Base-by-base conservation (phyloP, 2,329 filamentous ascomycete species). In the Kalmusia sp. region DNA sequence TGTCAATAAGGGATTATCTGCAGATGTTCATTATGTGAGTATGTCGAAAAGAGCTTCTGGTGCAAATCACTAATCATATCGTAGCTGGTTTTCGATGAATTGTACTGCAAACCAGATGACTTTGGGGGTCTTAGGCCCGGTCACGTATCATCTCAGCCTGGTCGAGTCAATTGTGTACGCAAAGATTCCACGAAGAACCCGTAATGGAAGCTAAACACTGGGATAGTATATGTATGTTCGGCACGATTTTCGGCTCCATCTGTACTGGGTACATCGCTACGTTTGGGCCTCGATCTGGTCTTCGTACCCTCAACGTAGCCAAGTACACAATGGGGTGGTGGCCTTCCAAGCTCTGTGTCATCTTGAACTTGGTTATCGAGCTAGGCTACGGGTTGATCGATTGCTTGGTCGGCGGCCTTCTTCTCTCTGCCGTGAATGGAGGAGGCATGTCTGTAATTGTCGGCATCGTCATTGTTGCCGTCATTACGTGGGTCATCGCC, bases 301-400 rank as follows among this genome's bases (percentile, higher is more conserved):
- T 62, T 2, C 54, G 57, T 7, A 60, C 55, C 3, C 41, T 65
- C 14, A 81, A 83, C 30, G 62, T 67, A 7, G 64, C 61, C 1
- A 78, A 84, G 17, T 87, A 84, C 62, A 76, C 80, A 4, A 87
- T 87, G 82, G 84, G 85, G 11, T 87, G 82, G 80, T 87, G 80
- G 76, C 84, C 84, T 2, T 80, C 80, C 45, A 87, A 87, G 68
- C 69, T 88, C n/a, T 80, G 85, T 41, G 64, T 63, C 70, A 78
- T 53, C 30, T 65, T 85, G 52, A 85, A 85, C 59, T 68, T 85
- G 15, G 76, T 84, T 14, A 77, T 84, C 40, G 79, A 84, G 71
- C 72, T 84, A 9, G 83, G 83, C n/a, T 86, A 85, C 57, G 76
- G 77, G 15, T 72, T 85, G 58, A 82, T 87, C 57, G 80, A 84